Conservation (phyloP, 73 alveolate genomes). For the Stentor coeruleus region DNA sequence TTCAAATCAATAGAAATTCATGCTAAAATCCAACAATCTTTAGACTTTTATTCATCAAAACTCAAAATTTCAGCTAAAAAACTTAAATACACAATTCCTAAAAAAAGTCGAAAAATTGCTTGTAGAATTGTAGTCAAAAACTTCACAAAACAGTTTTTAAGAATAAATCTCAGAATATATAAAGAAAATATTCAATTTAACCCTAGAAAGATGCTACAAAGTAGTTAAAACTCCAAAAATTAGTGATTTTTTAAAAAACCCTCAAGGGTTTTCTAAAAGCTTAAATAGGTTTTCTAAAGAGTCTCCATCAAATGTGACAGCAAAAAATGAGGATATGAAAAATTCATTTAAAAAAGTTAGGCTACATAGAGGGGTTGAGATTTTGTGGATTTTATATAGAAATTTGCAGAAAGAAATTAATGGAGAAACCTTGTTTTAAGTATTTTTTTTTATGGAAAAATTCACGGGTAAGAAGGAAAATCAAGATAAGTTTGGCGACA, state of each 20-base stretch:
- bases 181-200: background rate
- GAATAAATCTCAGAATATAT: background rate
- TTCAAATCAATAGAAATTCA: too few species aligned
- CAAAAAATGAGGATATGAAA: background rate
- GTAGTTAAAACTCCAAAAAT: background rate
- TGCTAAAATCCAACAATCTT: background rate
- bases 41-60: background rate
- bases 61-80: background rate
- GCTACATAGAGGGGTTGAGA: background rate
- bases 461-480: background rate
- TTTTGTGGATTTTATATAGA: background rate
- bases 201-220: background rate
- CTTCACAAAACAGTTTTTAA: background rate
- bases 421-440: background rate
- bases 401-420: background rate
- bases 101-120: background rate
- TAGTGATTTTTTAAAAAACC: background rate
- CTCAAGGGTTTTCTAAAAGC: background rate
- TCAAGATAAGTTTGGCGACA: background rate
- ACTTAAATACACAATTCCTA: background rate
- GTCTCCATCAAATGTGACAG: background rate
- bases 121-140: background rate
- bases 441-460: background rate
- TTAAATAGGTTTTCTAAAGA: background rate
- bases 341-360: background rate